Base-by-base conservation (phyloP, 495 filamentous ascomycete species). In the Aspergillus incahuasiensis region DNA sequence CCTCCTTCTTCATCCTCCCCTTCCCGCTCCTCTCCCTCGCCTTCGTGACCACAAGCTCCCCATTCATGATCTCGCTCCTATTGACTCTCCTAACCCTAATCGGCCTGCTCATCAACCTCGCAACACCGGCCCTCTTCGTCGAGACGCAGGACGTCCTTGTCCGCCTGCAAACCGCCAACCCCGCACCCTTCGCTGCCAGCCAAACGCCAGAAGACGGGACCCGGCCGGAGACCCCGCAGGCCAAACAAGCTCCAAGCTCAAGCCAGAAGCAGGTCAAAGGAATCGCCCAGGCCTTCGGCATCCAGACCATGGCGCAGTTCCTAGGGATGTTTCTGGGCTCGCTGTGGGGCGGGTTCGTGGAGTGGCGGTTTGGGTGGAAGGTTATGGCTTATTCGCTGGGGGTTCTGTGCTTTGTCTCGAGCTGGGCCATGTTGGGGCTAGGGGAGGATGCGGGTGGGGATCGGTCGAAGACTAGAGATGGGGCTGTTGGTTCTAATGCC, bases 121-220 rank as follows among this genome's bases (percentile, higher is more conserved):
- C 63, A 53, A 54, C 66, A 3, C 66, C 68, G 2, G 68, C 67
- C 19, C 60, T 74, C 58, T 86, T 88, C 79, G 88, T 88, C 5
- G 89, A 92, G 63, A 81, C 85, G n/a, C 75, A 81, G 54, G 79
- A 80, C n/a, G 77, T 85, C 0, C 84, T 89, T 13, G 78, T 79
- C 4, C 79, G 70, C 0, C 77, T 84, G 60, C 80, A 86, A 51
- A 30, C 16, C 3, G 5, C 30, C 4, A 4, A 9, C 30, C 46
- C 30, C 9, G 16, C 16, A 9, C 43, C 21, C 11, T 18, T 28
- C 43, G 2, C 41, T 7, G 11, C 20, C 19, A 1, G 6, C 5
- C 19, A 28, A 28, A 8, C 3, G 4, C 25, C 3, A 28, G 25
- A 28, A 28, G 25, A 28, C 25, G 4, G 3, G 8, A 3, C 25